Percentiles rank a stretch among this genome's conserved stretches.
phyloP scores from a whole-genome alignment of 1,284 basidiomycete genomes.

The Trametes hirsuta region DNA sequence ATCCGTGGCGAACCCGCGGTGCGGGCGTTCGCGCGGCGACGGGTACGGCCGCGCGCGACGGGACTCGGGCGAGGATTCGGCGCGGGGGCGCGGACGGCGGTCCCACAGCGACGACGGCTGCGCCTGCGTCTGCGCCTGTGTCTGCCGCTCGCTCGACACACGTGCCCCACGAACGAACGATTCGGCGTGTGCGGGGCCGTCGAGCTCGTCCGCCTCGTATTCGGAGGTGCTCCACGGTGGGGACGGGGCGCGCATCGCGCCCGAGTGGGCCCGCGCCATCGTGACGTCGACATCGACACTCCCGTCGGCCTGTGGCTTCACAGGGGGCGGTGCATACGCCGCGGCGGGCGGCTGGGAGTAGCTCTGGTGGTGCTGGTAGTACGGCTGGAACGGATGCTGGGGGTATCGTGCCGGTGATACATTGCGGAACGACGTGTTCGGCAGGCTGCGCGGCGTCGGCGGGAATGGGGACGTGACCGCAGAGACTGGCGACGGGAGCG shows the following conservation, averaged over 20 bases:
- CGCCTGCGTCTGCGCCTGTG: neutral
- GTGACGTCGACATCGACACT: neutral
- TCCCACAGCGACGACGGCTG: neutral
- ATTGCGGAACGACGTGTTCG: slow-evolving; percentile 14
- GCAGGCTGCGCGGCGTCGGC: slow-evolving; percentile 23
- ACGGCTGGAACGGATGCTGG: slow-evolving; percentile 6
- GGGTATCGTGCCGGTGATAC: slow-evolving; percentile 12
- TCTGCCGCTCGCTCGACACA: slow-evolving; percentile 5
- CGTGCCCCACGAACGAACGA: slow-evolving; percentile 20
- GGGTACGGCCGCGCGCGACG: slow-evolving; percentile 20
- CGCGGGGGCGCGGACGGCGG: slow-evolving; percentile 1
- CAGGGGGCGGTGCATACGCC: neutral
- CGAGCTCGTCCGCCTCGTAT: slow-evolving; percentile 16
- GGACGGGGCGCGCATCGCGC: neutral
- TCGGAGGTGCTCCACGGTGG: slow-evolving; percentile 3
- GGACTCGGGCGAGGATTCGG: slow-evolving; percentile 15
- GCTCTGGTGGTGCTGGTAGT: slow-evolving; percentile 12
- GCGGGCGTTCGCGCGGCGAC: slow-evolving; percentile 8
- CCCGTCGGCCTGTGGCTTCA: neutral
- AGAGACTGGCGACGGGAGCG: slow-evolving; percentile 20
- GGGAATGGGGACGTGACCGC: slow-evolving; percentile 25
- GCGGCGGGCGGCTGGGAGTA: slow-evolving; percentile 6
- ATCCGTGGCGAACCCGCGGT: neutral
- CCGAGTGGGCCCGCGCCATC: neutral
- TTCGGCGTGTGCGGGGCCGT: slow-evolving; percentile 5